Percentiles rank a stretch among this genome's conserved stretches.
These are phyloP conservation scores for Craspedostauros australis DNA, from an alignment of 108 stramenopile species.

Conservation along the genomic window DNA sequence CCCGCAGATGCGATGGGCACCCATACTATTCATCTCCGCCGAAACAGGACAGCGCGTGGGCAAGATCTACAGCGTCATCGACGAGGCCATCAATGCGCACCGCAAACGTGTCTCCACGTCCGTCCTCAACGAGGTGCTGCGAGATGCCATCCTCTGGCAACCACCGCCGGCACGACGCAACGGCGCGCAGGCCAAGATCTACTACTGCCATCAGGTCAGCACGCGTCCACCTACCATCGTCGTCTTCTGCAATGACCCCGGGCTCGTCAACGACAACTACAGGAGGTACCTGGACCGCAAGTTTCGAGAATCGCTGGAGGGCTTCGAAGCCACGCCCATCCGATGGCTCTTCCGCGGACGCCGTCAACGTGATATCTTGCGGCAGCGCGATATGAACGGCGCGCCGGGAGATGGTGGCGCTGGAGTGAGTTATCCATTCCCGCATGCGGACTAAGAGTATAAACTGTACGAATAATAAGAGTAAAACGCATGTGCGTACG, in stretches of 20 bases:
- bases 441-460: slow-evolving; percentile 62
- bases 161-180: slow-evolving; percentile 86
- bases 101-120: slow-evolving; percentile 86
- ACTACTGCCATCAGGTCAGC: slow-evolving; percentile 92
- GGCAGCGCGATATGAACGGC: slow-evolving; percentile 71
- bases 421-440: slow-evolving; percentile 77
- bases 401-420: slow-evolving; percentile 75
- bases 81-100: slow-evolving; percentile 82
- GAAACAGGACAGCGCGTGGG: slow-evolving; percentile 91
- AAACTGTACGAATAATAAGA: too few relatives aligned
- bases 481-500: too few relatives aligned
- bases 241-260: slow-evolving; percentile 92
- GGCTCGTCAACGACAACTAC: slow-evolving; percentile 90
- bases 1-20: slow-evolving; percentile 90
- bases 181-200: slow-evolving; percentile 89
- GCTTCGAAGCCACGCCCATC: slow-evolving; percentile 93
- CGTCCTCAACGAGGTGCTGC: slow-evolving; percentile 92
- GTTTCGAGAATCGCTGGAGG: slow-evolving; percentile 89
- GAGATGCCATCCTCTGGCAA: slow-evolving; percentile 94
- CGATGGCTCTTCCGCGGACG: slow-evolving; percentile 93
- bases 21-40: slow-evolving; percentile 93
- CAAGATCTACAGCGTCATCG: slow-evolving; percentile 87
- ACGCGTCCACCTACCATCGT: slow-evolving; percentile 92
- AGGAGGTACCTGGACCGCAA: slow-evolving; percentile 93
- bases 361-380: slow-evolving; percentile 74